Percentiles rank a stretch among this genome's conserved stretches.
Evolutionary conservation across 2,329 filamentous ascomycete genomes (phyloP).

Genomic region (Scytalidium lignicola): DNA sequence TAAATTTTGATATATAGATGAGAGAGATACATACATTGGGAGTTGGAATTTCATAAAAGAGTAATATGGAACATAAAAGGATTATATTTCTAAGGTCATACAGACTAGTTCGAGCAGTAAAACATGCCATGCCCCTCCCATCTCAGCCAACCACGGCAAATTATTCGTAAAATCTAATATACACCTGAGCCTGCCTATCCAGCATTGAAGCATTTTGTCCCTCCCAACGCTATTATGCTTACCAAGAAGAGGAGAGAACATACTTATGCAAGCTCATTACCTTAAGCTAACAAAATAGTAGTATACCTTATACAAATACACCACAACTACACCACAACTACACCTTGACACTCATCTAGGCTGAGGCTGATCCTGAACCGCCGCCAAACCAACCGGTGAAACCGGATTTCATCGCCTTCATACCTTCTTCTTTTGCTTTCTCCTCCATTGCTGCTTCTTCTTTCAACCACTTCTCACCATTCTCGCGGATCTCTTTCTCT

Average conservation of each 20-base stretch:
- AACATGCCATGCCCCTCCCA: background rate
- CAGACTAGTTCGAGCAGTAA: background rate
- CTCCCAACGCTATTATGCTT: background rate
- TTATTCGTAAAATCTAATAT: background rate
- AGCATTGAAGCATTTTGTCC: background rate
- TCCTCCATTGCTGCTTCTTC: slow-evolving; percentile 87
- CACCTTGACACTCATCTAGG: no score
- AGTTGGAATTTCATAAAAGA: no score
- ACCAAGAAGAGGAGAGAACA: background rate
- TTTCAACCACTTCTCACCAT: slow-evolving; percentile 92
- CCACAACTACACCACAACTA: background rate
- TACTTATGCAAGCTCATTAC: background rate
- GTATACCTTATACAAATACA: background rate
- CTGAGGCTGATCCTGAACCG: background rate
- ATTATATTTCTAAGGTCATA: no score
- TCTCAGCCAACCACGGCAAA: background rate
- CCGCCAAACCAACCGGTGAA: slow-evolving; percentile 54
- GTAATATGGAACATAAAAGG: no score
- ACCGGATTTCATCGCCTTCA: slow-evolving; percentile 85
- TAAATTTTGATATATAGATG: no score
- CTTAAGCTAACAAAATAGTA: background rate
- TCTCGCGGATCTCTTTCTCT: slow-evolving; percentile 86
- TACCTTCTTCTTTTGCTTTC: slow-evolving; percentile 82
- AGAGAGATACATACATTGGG: no score
- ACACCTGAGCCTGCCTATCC: background rate